Evolutionary conservation across 768 basidiomycete genomes (phyloP).

Genomic region (Steccherinum ochraceum): DNA sequence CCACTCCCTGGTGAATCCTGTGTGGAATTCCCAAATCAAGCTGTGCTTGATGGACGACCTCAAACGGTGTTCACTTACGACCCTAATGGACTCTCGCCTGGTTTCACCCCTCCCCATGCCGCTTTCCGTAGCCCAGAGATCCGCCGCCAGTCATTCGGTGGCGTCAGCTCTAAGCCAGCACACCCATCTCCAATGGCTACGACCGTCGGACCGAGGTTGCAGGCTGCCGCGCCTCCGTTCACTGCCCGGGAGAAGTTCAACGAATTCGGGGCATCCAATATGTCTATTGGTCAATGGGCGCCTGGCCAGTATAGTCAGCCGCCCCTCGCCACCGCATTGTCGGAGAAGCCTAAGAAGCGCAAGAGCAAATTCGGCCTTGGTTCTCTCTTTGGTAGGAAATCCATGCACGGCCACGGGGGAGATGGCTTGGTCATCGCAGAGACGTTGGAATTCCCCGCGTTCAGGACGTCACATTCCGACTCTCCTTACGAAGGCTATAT

Average conservation of each 20-base stretch:
- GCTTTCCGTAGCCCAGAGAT: constrained; percentile 52
- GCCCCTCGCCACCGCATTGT: constrained; percentile 2
- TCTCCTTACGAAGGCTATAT: constrained; percentile 39
- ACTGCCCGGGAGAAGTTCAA: constrained; percentile 40
- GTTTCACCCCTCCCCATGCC: constrained; percentile 49
- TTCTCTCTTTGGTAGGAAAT: constrained; percentile 57
- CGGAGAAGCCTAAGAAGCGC: constrained; percentile 39
- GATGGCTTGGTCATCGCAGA: constrained; percentile 1
- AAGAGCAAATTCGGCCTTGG: constrained; percentile 71
- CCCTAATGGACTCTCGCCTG: constrained; percentile 32
- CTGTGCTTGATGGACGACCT: constrained; percentile 34
- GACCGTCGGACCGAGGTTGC: constrained; percentile 13
- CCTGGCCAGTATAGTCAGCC: constrained; percentile 4
- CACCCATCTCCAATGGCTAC: constrained; percentile 48
- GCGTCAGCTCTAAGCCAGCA: constrained; percentile 52
- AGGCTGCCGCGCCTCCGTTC: constrained; percentile 17
- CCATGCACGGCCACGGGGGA: constrained; percentile 17
- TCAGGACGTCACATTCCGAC: constrained; percentile 25
- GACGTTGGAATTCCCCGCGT: constrained; percentile 15
- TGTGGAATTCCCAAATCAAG: constrained; percentile 18
- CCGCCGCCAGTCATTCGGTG: constrained; percentile 75
- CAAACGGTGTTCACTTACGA: constrained; percentile 63
- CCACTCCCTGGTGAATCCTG: constrained; percentile 55
- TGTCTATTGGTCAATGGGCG: constrained; percentile 40
- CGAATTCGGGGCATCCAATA: constrained; percentile 60